Evolutionary conservation across 2,329 filamentous ascomycete genomes (phyloP), one percentile per base, ranked within the genome.

Genomic region (Colletotrichum cuscutae): DNA sequence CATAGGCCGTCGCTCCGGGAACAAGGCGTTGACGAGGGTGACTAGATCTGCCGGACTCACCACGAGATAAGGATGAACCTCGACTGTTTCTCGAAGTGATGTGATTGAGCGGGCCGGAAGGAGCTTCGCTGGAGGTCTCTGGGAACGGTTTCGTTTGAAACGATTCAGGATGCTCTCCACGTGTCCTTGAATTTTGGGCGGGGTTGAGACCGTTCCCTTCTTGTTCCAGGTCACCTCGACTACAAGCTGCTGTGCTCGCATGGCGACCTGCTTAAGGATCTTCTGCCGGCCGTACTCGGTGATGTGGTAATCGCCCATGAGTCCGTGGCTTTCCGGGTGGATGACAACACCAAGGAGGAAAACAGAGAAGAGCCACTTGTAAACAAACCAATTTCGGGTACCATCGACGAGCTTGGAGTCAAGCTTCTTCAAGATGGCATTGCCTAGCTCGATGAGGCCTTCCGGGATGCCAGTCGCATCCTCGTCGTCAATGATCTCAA

Each of bases 271-370:
- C 78, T 92, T 92, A 68, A 93, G 84, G 69, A 93, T 93, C 81
- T 92, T 95, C 78, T 97, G 94, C 56, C 97, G 91, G 54, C 95
- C 95, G 82, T 96, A 95, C 77, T 97, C 94, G 62, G 94, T 95
- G 77, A 98, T 95, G 83, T 98, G 94, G 81, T 97, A 96, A 78
- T 97, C 94, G 69, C 94, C 89, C 86, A 98, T 92, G 84, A 93
- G 90, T 67, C 90, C 90, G 76, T 91, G 88, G 65, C 88, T 95
- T 88, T 99, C 97, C 12, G 97, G 97, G 78, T 97, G 94, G 60
- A 95, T 94, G 78, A 98, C 90, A 65, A 95, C 92, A 77, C 94
- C 93, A 59, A 94, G 89, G 46, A 98, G 86, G 82, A 97, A 98
- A 64, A 93, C 92, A 75, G 95, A 93, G 81, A 98, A 98, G 74